Base-by-base conservation (phyloP, 345 rosid species). In the Populus simonii region DNA sequence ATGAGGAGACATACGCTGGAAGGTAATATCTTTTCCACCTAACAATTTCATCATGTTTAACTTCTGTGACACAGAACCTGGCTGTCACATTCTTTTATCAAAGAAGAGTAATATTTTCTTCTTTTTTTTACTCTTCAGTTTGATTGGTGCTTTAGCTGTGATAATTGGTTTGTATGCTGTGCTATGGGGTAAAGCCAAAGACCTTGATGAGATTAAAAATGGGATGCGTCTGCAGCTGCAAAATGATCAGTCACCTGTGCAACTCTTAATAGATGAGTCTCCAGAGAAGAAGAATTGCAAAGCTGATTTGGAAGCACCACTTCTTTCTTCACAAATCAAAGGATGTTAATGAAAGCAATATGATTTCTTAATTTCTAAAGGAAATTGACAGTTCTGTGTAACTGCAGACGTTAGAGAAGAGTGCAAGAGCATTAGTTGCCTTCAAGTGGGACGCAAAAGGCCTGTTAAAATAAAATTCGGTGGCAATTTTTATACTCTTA, bases 121-220 rank as follows among this genome's bases (percentile, higher is more conserved):
- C 7, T 71, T 38, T 49, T 47, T 29, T 71, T 25, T 8, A 16
- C 72, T n/a, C 57, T 36, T 67, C 83, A 89, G 93, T 80, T 79
- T 91, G 82, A 45, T 91, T 15, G 94, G 92, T 17, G 81, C 76
- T 8, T 66, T 65, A 25, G 83, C 73, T n/a, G 81, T 80, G 53
- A 74, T 83, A 25, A 63, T 70, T 55, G 83, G 86, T 2, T 17
- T 83, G 7, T 83, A 83, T 49, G 57, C 76, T 66, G 79, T 83
- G 43, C 87, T 91, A 0, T 91, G 94, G 94, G 93, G 93, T 25
- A 89, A 91, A 79, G 90, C 89, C 71, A 76, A 88, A 75, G 92
- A 89, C n/a, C 23, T 59, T 22, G 23, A 59, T 1, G 65, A 17
- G 25, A 59, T 59, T 17, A 59, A 59, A 59, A 16, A 22, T 18